These are phyloP conservation scores for Plantago major DNA, from an alignment of 257 asterid genomes.

Conservation along the genomic window DNA sequence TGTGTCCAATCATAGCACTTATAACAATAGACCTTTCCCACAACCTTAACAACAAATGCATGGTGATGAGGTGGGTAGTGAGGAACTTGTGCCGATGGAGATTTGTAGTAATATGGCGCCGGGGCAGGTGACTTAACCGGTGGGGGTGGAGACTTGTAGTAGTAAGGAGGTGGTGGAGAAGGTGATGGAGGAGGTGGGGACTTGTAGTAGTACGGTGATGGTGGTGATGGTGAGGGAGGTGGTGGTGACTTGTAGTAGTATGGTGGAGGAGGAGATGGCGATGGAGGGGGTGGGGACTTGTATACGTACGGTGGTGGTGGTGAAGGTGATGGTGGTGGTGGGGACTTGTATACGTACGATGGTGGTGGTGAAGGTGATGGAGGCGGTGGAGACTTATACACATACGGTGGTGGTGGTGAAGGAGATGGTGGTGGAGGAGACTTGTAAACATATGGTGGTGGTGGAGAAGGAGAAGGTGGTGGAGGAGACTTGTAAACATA, in stretches of 20 bases:
- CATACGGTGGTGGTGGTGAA: too few species aligned
- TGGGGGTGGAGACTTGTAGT: conserved; percentile 23
- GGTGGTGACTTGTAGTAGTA: conserved; percentile 38
- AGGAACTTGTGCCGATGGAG: conserved; percentile 46
- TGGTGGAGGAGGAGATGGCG: conserved; percentile 30
- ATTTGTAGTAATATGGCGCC: conserved; percentile 25
- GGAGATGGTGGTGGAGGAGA: too few species aligned
- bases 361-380: too few species aligned
- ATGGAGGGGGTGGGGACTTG: conserved; percentile 31
- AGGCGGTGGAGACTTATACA: too few species aligned
- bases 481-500: too few species aligned
- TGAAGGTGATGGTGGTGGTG: too few species aligned
- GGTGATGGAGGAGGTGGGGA: conserved; percentile 44
- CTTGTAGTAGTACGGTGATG: conserved; percentile 29
- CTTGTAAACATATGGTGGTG: too few species aligned
- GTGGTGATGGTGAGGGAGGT: conserved; percentile 25
- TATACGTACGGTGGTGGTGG: too few species aligned
- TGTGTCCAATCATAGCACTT: conserved; percentile 56
- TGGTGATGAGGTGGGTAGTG: conserved; percentile 37
- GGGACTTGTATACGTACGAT: too few species aligned
- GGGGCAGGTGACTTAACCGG: conserved; percentile 31
- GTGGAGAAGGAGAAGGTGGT: too few species aligned
- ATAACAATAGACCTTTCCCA: conserved; percentile 73
- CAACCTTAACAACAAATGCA: conserved; percentile 48
- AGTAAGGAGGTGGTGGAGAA: conserved; percentile 49